A percentile compares a stretch with the other conserved stretches of the same genome.
Conservation (phyloP, 2,329 filamentous ascomycete genomes). For the Colletotrichum sp. region DNA sequence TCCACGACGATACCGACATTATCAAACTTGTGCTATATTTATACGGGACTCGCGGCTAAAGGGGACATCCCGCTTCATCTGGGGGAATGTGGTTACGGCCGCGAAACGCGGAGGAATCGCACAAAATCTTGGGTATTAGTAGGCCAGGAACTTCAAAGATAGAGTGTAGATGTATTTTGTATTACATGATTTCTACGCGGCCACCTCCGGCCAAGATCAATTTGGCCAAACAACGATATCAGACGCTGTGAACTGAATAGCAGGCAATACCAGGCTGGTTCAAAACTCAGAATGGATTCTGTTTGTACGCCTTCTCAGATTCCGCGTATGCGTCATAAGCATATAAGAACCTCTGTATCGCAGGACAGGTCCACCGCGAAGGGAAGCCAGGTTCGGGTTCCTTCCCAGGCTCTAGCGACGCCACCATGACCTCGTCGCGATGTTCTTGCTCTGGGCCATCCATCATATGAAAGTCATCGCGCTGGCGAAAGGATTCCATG, state of each 20-base stretch:
- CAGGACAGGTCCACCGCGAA: conserved; percentile 24
- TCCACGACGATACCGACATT: neutral
- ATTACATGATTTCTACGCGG: neutral
- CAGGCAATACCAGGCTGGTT: neutral
- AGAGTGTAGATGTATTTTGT: neutral
- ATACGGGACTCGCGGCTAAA: neutral
- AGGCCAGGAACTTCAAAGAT: neutral
- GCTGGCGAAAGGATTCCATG: conserved; percentile 23
- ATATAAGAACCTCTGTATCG: conserved; percentile 20
- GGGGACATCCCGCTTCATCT: neutral
- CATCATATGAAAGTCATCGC: conserved; percentile 21
- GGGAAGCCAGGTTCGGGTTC: conserved; percentile 17
- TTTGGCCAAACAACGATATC: neutral
- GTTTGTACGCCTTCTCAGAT: conserved; percentile 25
- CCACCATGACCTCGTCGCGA: conserved; percentile 19
- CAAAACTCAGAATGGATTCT: conserved; percentile 20
- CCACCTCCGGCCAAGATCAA: neutral
- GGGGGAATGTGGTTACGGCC: too few species aligned
- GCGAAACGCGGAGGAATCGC: neutral
- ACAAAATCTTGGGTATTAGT: neutral
- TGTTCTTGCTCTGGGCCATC: conserved; percentile 19
- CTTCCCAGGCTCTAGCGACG: neutral
- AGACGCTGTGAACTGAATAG: neutral
- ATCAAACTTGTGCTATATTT: neutral
- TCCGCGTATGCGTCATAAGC: conserved; percentile 23